phyloP scores from a whole-genome alignment of 2,329 filamentous ascomycete species.

The Colletotrichum spinosum region DNA sequence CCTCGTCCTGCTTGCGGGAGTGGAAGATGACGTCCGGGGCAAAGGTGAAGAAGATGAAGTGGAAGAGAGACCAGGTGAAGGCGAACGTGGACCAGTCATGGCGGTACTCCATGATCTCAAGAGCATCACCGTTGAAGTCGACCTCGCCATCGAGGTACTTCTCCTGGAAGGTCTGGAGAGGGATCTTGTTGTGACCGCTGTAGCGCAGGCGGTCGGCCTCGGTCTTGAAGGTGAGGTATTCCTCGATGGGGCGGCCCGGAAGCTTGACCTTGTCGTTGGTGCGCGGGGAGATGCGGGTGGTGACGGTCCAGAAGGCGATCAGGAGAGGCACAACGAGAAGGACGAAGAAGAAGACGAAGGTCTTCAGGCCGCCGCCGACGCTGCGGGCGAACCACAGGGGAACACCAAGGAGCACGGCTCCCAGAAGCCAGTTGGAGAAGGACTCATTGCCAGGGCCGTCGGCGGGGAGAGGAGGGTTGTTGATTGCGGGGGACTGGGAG shows the following conservation, averaged over 20 bases:
- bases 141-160: constrained; percentile 98
- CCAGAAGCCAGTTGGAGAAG: constrained; percentile 87
- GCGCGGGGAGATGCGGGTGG: constrained; percentile 85
- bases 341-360: constrained; percentile 78
- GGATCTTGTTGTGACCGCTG: constrained; percentile 82
- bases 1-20: constrained; percentile 93
- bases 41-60: constrained; percentile 87
- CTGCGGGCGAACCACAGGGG: constrained; percentile 87
- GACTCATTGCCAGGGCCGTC: constrained; percentile 85
- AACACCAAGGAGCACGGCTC: constrained; percentile 75
- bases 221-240: constrained; percentile 88
- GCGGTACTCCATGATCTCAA: constrained; percentile 91
- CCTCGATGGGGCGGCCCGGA: constrained; percentile 87
- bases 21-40: constrained; percentile 92
- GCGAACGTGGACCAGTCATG: constrained; percentile 97
- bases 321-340: constrained; percentile 70
- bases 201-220: constrained; percentile 73
- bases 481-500: constrained; percentile 83
- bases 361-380: constrained; percentile 86
- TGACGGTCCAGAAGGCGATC: constrained; percentile 82
- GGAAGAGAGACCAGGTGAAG: constrained; percentile 88
- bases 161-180: constrained; percentile 94
- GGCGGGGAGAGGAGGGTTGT: constrained; percentile 93
- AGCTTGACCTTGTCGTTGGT: constrained; percentile 92
- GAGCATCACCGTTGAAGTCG: constrained; percentile 92